A percentile compares a stretch with the other conserved stretches of the same genome.
Evolutionary conservation across 129 eudicot genomes (phyloP).

Genomic region (Saposhnikovia divaricata): DNA sequence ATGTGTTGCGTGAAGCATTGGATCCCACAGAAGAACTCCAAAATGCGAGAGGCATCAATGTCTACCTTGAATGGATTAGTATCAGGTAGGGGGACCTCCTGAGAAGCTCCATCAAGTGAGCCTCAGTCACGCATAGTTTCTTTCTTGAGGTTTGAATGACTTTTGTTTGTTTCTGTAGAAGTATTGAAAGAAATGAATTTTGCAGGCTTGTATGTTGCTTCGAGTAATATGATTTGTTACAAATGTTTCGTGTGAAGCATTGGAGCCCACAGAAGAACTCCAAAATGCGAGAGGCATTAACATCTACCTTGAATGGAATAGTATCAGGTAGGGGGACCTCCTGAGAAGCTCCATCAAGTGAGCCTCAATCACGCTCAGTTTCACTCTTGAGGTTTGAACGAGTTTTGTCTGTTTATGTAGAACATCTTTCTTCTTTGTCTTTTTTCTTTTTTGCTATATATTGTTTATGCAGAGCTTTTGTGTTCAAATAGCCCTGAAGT

Average conservation of each 20-base stretch:
- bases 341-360: constrained; percentile 99
- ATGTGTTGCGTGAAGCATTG: constrained; percentile 89
- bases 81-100: constrained; percentile 99
- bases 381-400: constrained; percentile 28
- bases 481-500: not conserved
- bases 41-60: constrained; percentile 73
- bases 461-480: not conserved
- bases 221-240: constrained; percentile 1
- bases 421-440: too few relatives aligned
- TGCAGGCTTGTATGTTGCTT: constrained; percentile 31
- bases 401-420: not conserved
- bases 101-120: constrained; percentile 97
- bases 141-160: constrained; percentile 26
- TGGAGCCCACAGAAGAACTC: constrained; percentile 98
- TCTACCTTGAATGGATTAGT: constrained; percentile 91
- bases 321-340: constrained; percentile 99
- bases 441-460: too few relatives aligned
- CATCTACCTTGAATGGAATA: constrained; percentile 77
- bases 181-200: not conserved
- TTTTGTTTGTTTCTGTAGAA: not conserved
- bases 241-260: constrained; percentile 78
- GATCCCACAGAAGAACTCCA: constrained; percentile 98
- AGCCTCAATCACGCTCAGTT: constrained; percentile 68
- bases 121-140: constrained; percentile 65
- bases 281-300: constrained; percentile 86